Evolutionary conservation across 768 basidiomycete genomes (phyloP).

Genomic region (Mycena albidolilacea): DNA sequence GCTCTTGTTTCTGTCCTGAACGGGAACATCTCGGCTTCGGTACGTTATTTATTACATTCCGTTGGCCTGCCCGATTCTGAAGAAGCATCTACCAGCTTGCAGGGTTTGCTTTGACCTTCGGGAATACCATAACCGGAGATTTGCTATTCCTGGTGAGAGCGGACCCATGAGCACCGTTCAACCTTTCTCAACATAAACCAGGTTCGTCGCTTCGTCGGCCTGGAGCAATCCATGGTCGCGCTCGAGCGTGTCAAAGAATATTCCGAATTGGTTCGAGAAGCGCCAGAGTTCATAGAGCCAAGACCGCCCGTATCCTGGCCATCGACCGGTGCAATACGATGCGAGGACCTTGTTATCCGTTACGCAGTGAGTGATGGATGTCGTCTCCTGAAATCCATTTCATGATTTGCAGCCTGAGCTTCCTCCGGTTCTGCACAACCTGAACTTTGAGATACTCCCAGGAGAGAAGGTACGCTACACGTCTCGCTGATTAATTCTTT

Average conservation of each 20-base stretch:
- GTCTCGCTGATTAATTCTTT: not conserved
- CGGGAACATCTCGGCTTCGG: slow-evolving; percentile 75
- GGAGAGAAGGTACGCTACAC: slow-evolving; percentile 76
- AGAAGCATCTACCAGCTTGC: too few species aligned
- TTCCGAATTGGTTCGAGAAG: slow-evolving; percentile 83
- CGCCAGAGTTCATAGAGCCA: slow-evolving; percentile 89
- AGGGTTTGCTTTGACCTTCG: slow-evolving; percentile 59
- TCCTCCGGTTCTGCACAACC: slow-evolving; percentile 85
- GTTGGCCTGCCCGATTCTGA: too few species aligned
- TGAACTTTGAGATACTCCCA: slow-evolving; percentile 81
- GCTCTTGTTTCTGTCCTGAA: slow-evolving; percentile 77
- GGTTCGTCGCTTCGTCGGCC: slow-evolving; percentile 86
- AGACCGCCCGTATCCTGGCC: slow-evolving; percentile 90
- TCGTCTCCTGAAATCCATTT: not conserved
- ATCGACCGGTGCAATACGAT: slow-evolving; percentile 73
- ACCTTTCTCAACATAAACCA: slow-evolving; percentile 36
- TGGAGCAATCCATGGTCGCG: slow-evolving; percentile 95
- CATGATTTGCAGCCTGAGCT: slow-evolving; percentile 75
- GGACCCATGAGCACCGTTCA: not conserved
- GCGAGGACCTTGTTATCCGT: slow-evolving; percentile 82
- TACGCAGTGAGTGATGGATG: slow-evolving; percentile 72
- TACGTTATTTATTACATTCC: too few species aligned
- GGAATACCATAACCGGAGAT: slow-evolving; percentile 81
- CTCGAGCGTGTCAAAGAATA: slow-evolving; percentile 94
- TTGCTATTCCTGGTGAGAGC: slow-evolving; percentile 72